Conservation (phyloP, 2,329 filamentous ascomycete species). For the Cordyceps javanica region DNA sequence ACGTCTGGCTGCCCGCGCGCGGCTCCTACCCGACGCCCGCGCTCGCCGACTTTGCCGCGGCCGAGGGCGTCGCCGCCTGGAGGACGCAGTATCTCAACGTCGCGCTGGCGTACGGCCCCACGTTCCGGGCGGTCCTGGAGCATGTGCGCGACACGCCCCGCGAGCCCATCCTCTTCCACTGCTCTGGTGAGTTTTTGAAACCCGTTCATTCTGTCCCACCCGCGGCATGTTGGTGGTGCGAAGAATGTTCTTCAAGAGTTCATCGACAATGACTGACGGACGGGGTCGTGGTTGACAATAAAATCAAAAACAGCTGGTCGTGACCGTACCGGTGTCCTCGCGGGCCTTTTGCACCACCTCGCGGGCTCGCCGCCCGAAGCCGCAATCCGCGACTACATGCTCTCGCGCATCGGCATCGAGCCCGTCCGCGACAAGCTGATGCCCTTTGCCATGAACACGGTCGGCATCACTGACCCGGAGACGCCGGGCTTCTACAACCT, state of each 20-base stretch:
- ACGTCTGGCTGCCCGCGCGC: conserved; percentile 35
- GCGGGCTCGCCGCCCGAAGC: conserved; percentile 38
- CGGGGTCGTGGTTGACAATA: neutral
- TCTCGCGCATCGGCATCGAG: conserved; percentile 49
- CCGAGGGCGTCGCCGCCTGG: conserved; percentile 39
- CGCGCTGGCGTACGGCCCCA: conserved; percentile 34
- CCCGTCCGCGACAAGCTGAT: conserved; percentile 42
- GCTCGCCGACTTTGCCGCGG: conserved; percentile 37
- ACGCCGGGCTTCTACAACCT: conserved; percentile 45
- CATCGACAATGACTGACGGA: neutral
- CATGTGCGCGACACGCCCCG: conserved; percentile 39
- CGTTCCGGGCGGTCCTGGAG: conserved; percentile 39
- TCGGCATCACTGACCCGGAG: conserved; percentile 29
- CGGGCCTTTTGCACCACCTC: conserved; percentile 44
- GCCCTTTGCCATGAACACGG: conserved; percentile 32
- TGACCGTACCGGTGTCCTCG: conserved; percentile 47
- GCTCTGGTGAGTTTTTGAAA: conserved; percentile 40
- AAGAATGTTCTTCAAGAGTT: no score
- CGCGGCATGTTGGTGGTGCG: neutral
- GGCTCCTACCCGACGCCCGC: conserved; percentile 30
- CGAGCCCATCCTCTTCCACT: conserved; percentile 47
- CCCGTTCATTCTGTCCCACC: neutral
- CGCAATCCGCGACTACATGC: conserved; percentile 44
- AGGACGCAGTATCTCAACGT: conserved; percentile 42
- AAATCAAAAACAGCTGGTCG: conserved; percentile 39